Evolutionary conservation across 257 asterid species (phyloP).

Genomic region (Petunia secreta): DNA sequence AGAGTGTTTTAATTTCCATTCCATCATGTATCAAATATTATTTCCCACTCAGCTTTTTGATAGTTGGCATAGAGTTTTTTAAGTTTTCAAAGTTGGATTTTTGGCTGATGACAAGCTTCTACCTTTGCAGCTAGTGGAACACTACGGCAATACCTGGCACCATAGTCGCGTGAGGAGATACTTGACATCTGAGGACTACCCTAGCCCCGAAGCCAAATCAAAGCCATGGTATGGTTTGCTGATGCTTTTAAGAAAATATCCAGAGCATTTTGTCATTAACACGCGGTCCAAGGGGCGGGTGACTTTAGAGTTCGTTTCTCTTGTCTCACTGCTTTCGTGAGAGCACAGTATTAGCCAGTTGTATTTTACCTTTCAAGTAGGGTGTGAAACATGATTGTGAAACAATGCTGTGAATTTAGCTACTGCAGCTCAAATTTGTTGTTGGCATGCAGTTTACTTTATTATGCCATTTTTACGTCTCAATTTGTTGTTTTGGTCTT

Average conservation of each 20-base stretch:
- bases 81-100: not conserved
- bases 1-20: not conserved
- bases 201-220: slow-evolving; percentile 64
- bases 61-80: not conserved
- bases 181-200: slow-evolving; percentile 73
- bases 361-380: slow-evolving; percentile 19
- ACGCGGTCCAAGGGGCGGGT: slow-evolving; percentile 83
- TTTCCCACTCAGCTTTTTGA: not conserved
- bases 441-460: not conserved
- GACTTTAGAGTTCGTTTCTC: slow-evolving; percentile 80
- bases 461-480: not conserved
- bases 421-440: not conserved
- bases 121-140: slow-evolving; percentile 73
- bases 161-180: slow-evolving; percentile 88
- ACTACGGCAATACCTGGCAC: slow-evolving; percentile 73
- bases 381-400: not conserved
- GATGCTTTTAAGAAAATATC: slow-evolving; percentile 77
- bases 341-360: slow-evolving; percentile 8
- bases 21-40: slow-evolving; percentile 4
- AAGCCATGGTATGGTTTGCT: slow-evolving; percentile 97
- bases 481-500: not conserved
- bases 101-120: not conserved
- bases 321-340: slow-evolving; percentile 79
- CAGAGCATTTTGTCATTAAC: slow-evolving; percentile 92
- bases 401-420: not conserved